phyloP scores from a whole-genome alignment of 1,284 basidiomycete genomes.

The Meira nashicola region DNA sequence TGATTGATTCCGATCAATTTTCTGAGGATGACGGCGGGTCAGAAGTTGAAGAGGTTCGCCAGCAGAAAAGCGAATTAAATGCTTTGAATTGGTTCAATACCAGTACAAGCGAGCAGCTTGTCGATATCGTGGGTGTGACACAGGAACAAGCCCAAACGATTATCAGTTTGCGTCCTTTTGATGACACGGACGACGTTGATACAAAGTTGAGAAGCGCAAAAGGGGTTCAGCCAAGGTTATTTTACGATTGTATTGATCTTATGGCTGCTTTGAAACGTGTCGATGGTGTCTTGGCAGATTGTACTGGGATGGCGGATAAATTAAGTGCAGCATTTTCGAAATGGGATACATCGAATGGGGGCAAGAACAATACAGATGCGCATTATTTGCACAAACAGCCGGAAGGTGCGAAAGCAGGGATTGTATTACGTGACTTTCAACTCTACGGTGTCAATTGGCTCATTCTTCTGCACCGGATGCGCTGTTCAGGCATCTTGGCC shows the following conservation, averaged over 20 bases:
- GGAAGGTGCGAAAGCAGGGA: conserved; percentile 63
- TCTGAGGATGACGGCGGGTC: conserved; percentile 34
- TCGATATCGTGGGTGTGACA: conserved; percentile 84
- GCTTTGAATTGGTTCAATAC: conserved; percentile 74
- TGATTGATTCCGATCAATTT: conserved; percentile 11
- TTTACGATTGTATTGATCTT: conserved; percentile 82
- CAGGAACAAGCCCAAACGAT: conserved; percentile 76
- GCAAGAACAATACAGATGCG: not conserved
- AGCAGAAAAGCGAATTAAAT: conserved; percentile 27
- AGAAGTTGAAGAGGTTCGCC: conserved; percentile 19
- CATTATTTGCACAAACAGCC: conserved; percentile 70
- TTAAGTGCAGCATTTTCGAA: conserved; percentile 66
- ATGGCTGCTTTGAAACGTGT: conserved; percentile 82
- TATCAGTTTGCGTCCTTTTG: conserved; percentile 74
- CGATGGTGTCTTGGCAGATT: conserved; percentile 79
- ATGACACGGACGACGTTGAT: conserved; percentile 64
- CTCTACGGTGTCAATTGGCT: conserved; percentile 97
- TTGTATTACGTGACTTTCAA: conserved; percentile 92
- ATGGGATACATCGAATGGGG: conserved; percentile 60
- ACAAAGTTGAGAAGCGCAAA: conserved; percentile 74
- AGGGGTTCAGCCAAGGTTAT: conserved; percentile 82
- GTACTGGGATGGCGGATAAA: conserved; percentile 72
- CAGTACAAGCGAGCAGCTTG: conserved; percentile 67
- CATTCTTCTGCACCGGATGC: conserved; percentile 73
- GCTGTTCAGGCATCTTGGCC: conserved; percentile 87